Conservation (phyloP, 345 rosid species). For the Pistacia vera region DNA sequence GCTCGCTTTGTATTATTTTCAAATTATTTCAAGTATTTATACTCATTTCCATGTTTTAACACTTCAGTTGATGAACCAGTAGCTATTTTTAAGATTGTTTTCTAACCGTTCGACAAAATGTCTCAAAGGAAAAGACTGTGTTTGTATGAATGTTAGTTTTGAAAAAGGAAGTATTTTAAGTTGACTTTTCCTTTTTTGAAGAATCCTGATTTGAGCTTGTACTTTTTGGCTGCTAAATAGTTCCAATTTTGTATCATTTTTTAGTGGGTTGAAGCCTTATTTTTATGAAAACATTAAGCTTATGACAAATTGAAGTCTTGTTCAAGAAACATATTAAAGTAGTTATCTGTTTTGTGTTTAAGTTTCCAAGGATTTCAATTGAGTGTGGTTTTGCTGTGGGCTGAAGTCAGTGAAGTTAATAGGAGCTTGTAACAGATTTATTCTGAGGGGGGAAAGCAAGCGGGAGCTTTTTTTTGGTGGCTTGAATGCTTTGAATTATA, state of each 20-base stretch:
- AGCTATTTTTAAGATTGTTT: background rate
- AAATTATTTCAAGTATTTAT: background rate
- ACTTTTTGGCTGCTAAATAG: background rate
- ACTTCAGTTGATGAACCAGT: background rate
- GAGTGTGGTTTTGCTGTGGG: background rate
- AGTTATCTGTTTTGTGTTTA: background rate
- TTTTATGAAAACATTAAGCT: background rate
- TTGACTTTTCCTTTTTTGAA: background rate
- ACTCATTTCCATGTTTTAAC: background rate
- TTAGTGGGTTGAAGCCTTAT: background rate
- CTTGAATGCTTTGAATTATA: background rate
- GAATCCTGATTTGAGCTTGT: background rate
- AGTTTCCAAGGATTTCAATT: background rate
- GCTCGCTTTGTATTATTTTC: background rate
- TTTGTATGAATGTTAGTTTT: background rate
- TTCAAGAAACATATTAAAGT: background rate
- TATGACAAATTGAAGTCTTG: no score
- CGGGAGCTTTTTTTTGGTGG: background rate
- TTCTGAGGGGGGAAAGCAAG: background rate
- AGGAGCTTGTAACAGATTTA: background rate
- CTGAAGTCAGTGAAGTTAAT: background rate
- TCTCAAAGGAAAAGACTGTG: background rate
- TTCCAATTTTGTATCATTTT: background rate
- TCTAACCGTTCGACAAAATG: slow-evolving; percentile 34
- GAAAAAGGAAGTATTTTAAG: background rate